Conservation (phyloP, 2,329 filamentous ascomycete genomes). For the Emericellopsis atlantica region DNA sequence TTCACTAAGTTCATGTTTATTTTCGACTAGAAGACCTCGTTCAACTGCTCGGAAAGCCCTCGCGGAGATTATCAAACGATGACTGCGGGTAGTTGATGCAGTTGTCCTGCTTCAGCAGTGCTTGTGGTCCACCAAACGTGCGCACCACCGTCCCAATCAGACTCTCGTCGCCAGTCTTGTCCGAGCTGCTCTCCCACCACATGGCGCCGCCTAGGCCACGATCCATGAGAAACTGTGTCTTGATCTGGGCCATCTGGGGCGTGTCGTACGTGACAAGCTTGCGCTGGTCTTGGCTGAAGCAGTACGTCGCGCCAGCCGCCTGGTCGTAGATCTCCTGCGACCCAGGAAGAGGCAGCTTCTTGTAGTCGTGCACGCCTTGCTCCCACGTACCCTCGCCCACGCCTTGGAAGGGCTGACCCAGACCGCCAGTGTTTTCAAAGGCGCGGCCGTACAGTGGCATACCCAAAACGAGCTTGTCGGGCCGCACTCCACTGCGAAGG, state of each 20-base stretch:
- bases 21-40: not conserved
- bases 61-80: constrained; percentile 59
- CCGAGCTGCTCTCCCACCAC: constrained; percentile 91
- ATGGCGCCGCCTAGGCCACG: constrained; percentile 73
- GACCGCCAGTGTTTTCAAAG: constrained; percentile 67
- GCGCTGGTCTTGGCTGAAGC: constrained; percentile 50
- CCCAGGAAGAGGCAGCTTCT: constrained; percentile 60
- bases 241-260: constrained; percentile 50
- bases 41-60: constrained; percentile 37
- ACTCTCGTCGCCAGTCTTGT: constrained; percentile 52
- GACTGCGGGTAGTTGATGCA: constrained; percentile 50
- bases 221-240: constrained; percentile 58
- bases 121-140: constrained; percentile 37
- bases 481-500: constrained; percentile 45
- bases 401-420: constrained; percentile 56
- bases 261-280: constrained; percentile 75
- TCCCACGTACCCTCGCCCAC: constrained; percentile 77
- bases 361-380: constrained; percentile 77
- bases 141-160: constrained; percentile 55
- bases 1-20: not conserved
- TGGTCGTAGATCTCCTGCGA: constrained; percentile 52
- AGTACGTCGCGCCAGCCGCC: constrained; percentile 59
- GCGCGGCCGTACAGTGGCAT: constrained; percentile 88
- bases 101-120: constrained; percentile 41
- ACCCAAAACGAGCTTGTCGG: constrained; percentile 70